These are phyloP conservation scores for Apiospora marii DNA, from an alignment of 2,329 filamentous ascomycete genomes.

Conservation along the genomic window DNA sequence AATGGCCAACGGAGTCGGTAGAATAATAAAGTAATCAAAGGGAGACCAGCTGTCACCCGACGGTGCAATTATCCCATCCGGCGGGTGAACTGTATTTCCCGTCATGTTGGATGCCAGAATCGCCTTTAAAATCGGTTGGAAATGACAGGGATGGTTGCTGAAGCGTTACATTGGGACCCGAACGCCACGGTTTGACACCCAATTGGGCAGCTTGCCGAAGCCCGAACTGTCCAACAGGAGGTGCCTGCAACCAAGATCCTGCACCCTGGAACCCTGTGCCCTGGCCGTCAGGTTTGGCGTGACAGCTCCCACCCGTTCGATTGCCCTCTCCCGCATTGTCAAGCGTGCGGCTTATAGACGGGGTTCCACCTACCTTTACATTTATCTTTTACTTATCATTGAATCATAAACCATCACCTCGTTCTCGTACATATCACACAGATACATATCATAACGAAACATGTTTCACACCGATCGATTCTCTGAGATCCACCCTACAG, in stretches of 20 bases:
- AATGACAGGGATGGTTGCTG: neutral
- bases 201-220: slow-evolving; percentile 16
- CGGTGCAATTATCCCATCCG: neutral
- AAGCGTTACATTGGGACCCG: slow-evolving; percentile 8
- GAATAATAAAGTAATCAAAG: neutral
- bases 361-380: neutral
- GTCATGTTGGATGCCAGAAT: neutral
- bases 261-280: neutral
- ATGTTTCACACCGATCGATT: neutral
- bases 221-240: neutral
- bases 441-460: neutral
- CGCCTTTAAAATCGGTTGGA: neutral
- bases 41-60: neutral
- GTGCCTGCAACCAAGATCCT: neutral
- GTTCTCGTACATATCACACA: neutral
- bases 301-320: neutral
- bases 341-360: neutral
- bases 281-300: neutral
- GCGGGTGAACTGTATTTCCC: neutral
- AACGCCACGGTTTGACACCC: neutral
- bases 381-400: neutral
- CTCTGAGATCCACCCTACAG: neutral
- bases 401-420: neutral
- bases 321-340: neutral
- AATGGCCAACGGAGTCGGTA: neutral